These are phyloP conservation scores for Microbotryomycetes sp. DNA, from an alignment of 1,284 basidiomycete species.

Conservation along the genomic window DNA sequence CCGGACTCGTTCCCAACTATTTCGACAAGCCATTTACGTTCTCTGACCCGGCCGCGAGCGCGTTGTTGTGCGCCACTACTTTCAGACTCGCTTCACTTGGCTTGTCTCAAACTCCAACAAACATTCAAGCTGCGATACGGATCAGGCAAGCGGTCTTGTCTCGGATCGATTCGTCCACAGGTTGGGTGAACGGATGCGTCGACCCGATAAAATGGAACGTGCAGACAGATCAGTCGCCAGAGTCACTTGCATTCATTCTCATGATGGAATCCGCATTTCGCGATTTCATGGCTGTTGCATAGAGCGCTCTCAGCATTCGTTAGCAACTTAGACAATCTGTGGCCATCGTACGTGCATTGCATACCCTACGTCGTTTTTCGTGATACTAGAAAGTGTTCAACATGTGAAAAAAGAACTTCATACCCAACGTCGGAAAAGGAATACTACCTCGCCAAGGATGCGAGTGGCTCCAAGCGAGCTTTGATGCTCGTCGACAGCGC, in stretches of 20 bases:
- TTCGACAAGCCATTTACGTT: constrained; percentile 55
- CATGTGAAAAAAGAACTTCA: no score
- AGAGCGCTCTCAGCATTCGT: no score
- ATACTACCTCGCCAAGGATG: no score
- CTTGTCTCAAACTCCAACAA: constrained; percentile 49
- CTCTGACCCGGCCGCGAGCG: constrained; percentile 64
- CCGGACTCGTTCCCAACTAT: constrained; percentile 66
- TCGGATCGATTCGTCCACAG: constrained; percentile 37
- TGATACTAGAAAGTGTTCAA: no score
- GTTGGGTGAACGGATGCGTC: constrained; percentile 7
- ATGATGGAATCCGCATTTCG: constrained; percentile 62
- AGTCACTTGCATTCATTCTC: constrained; percentile 63
- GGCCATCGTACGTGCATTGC: no score
- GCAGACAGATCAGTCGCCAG: constrained; percentile 51
- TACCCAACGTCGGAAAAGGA: no score
- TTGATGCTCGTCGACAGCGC: not conserved
- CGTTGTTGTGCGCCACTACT: constrained; percentile 67
- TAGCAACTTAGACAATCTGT: no score
- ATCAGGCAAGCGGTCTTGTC: constrained; percentile 50
- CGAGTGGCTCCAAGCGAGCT: not conserved
- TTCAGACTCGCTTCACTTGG: constrained; percentile 58
- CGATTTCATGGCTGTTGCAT: constrained; percentile 44
- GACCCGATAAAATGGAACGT: constrained; percentile 54
- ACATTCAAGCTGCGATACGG: constrained; percentile 48
- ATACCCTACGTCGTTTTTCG: no score